phyloP scores from a whole-genome alignment of 345 rosid species.

The Aquilaria yunnanensis region DNA sequence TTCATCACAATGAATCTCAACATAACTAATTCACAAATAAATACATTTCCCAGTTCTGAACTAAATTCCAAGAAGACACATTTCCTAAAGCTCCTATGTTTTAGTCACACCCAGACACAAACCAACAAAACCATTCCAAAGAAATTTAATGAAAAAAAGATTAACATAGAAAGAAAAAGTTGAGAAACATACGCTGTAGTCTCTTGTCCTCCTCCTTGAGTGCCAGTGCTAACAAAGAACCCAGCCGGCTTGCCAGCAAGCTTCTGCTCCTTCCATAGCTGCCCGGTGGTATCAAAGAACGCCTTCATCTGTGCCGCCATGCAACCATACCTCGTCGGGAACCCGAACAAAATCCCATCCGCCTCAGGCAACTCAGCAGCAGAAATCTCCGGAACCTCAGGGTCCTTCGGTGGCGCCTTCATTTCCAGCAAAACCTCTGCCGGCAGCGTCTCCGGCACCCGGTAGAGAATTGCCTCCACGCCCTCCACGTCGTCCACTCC shows the following conservation, averaged over 20 bases:
- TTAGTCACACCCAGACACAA: not conserved
- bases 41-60: too few relatives aligned
- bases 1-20: too few relatives aligned
- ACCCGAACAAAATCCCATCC: slow-evolving; percentile 65
- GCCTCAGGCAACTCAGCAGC: slow-evolving; percentile 46
- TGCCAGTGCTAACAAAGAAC: slow-evolving; percentile 75
- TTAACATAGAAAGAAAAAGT: not conserved
- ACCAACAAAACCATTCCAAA: not conserved
- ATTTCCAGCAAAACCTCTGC: slow-evolving; percentile 44
- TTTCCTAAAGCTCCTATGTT: too few relatives aligned
- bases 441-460: slow-evolving; percentile 61
- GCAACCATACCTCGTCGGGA: slow-evolving; percentile 73
- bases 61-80: too few relatives aligned
- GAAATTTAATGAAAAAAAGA: not conserved
- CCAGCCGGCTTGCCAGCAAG: slow-evolving; percentile 89
- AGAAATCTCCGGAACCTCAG: slow-evolving; percentile 42
- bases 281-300: slow-evolving; percentile 59
- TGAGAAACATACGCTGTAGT: slow-evolving; percentile 59
- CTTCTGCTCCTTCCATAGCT: slow-evolving; percentile 57
- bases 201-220: slow-evolving; percentile 93
- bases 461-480: slow-evolving; percentile 46
- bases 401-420: slow-evolving; percentile 47
- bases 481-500: slow-evolving; percentile 55
- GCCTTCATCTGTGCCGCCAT: slow-evolving; percentile 91
- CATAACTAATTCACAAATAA: too few relatives aligned